phyloP scores from a whole-genome alignment of 495 filamentous ascomycete genomes.

The Jackrogersella minutella region DNA sequence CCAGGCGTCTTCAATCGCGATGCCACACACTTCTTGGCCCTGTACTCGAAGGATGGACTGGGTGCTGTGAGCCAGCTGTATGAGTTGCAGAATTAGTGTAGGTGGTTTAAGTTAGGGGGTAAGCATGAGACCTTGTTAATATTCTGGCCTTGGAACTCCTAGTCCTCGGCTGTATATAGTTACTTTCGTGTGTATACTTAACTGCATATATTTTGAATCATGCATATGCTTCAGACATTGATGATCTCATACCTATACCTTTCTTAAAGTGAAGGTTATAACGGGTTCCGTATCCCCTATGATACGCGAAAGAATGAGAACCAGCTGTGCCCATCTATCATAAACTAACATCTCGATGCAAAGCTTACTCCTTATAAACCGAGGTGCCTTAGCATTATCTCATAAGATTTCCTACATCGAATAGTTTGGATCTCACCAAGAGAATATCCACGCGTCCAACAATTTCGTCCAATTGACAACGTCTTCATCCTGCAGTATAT shows the following conservation, averaged over 20 bases:
- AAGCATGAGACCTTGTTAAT: no score
- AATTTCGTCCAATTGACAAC: neutral
- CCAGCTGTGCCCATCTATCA: no score
- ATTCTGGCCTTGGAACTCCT: neutral
- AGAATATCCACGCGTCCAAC: neutral
- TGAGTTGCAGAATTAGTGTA: constrained; percentile 10
- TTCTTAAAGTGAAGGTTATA: no score
- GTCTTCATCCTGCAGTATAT: neutral
- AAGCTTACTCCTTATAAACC: no score
- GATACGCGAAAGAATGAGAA: no score
- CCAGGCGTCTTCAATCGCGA: constrained; percentile 49
- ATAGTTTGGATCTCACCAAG: neutral
- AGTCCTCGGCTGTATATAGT: neutral
- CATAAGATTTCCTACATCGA: neutral
- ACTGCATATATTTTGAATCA: no score
- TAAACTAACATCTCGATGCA: no score
- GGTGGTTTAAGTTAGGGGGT: no score
- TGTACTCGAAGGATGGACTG: constrained; percentile 25
- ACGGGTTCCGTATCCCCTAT: no score
- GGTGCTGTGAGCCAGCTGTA: constrained; percentile 27
- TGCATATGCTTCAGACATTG: no score
- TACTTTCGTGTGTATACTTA: constrained; percentile 5
- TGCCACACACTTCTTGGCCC: constrained; percentile 18
- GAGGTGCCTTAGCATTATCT: no score
- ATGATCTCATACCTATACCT: no score